A percentile compares a stretch with the other conserved stretches of the same genome.
Evolutionary conservation across 1,284 basidiomycete species (phyloP).

Genomic region (Microbotryomycetes sp.): DNA sequence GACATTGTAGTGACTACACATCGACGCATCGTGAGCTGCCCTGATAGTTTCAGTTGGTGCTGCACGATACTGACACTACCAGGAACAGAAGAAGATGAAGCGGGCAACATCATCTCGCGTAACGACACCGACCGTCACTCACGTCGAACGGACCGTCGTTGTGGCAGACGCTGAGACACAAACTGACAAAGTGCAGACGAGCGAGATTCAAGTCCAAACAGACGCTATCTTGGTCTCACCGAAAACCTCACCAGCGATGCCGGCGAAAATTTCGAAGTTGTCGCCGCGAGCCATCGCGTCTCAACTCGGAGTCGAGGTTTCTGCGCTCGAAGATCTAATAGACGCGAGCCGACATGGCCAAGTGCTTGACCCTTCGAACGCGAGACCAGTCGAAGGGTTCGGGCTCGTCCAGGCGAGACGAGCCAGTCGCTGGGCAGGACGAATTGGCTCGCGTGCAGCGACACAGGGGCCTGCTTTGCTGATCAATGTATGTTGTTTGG

Average conservation of each 20-base stretch:
- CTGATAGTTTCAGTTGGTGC: background rate
- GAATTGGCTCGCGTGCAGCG: constrained; percentile 11
- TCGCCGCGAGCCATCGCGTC: constrained; percentile 64
- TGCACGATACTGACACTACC: constrained; percentile 2
- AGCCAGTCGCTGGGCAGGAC: constrained; percentile 1
- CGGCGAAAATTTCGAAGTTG: constrained; percentile 48
- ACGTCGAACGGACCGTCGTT: constrained; percentile 48
- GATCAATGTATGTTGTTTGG: constrained; percentile 12
- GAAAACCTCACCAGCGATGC: constrained; percentile 52
- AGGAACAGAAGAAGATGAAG: constrained; percentile 34
- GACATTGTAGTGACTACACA: constrained; percentile 45
- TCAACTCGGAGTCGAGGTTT: constrained; percentile 65
- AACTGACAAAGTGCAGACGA: constrained; percentile 47
- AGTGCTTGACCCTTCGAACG: background rate
- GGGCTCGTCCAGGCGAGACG: background rate
- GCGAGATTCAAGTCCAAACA: constrained; percentile 54
- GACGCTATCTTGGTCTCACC: constrained; percentile 41
- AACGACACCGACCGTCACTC: constrained; percentile 33
- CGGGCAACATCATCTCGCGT: constrained; percentile 36
- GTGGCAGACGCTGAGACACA: constrained; percentile 64
- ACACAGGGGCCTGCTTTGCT: constrained; percentile 18
- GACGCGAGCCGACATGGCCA: constrained; percentile 40
- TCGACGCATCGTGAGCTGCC: constrained; percentile 40
- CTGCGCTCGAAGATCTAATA: constrained; percentile 66
- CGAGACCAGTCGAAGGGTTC: background rate